Base-by-base conservation (phyloP, 2,329 filamentous ascomycete species). In the Chaetomiaceae sp. region DNA sequence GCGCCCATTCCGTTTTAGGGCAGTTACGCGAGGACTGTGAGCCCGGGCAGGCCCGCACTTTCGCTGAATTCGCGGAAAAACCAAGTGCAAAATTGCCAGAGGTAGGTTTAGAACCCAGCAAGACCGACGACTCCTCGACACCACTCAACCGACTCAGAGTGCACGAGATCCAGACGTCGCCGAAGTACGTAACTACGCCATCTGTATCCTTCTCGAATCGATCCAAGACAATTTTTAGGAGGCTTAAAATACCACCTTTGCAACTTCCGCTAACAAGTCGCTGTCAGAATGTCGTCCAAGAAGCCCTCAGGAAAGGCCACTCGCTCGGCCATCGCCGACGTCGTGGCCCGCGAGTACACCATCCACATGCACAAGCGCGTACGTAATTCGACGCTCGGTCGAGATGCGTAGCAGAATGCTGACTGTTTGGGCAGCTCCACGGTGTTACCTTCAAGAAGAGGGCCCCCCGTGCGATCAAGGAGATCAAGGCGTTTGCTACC, bases 351-450 rank as follows among this genome's bases (percentile, higher is more conserved):
- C 84, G 95, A 99, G 84, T 99, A 99, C 86, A 99, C 94, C 78
- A 97, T 99, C 81, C 92, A 99, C 85, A 81, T 99, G 70, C 94
- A 99, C 89, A 97, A 96, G 89, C 88, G 92, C 79, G 89, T 95
- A 91, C 75, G 87, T 87, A 75, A 56, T 54, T 52, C 55, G 50
- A 37, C 30, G 11, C 16, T 43, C 27, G 52, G 27, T 29, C 45
- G 54, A 55, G 58, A 34, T 16, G n/a, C 61, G 46, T 43, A 38
- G 27, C 42, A 32, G 57, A 51, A 50, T 64, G 60, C 71, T 75
- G 67, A 75, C 66, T 51, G 48, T 53, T 50, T 32, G 61, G 57
- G 63, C 76, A 97, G 94, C 81, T 96, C 73, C 91, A 97, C 79
- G 94, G 94, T 77, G 89, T 94, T 65, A 84, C 83, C 74, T 99